Evolutionary conservation across 768 basidiomycete species (phyloP), one percentile per base, ranked within the genome.

Genomic region (Austroboletus eburneus): DNA sequence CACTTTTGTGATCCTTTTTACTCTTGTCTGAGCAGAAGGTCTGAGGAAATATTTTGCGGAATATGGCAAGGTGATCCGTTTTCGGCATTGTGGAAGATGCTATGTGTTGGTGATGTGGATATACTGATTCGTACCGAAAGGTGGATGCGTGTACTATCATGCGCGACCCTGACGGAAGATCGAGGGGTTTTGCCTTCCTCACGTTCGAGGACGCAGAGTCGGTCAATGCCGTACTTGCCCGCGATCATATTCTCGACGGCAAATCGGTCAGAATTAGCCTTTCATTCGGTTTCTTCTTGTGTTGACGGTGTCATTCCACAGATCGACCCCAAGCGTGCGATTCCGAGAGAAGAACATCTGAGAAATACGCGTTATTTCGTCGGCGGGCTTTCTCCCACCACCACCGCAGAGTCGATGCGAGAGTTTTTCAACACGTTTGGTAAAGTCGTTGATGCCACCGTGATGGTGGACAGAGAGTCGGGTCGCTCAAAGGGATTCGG

Each of bases 311-410:
- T 10, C 21, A 2, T 17, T 16, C 22, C 30, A 25, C 62, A 91
- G 88, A 91, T 91, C 57, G 89, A 91, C 58, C 89, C 89, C 4
- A 91, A 91, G 66, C 81, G 88, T 33, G 89, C 89, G 0, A 90
- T 91, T 47, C 89, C 89, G 8, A 77, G 87, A 39, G 82, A 87
- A 61, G 89, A 91, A 54, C 87, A 89, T 57, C 64, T 81, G 39
- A 69, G 80, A 17, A 85, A 85, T 45, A 82, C 85, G 29, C 85
- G 89, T 42, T 83, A 89, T 57, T 91, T 91, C 55, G 85, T 91
- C 3, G 88, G 89, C 12, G 85, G 87, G 14, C 72, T 91, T 4
- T 74, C 86, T 0, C 74, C 83, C 2, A 62, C 67, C 6, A 85
- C 87, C 30, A 87, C 81, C 0, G 78, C 81, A 6, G 86, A 88